These are phyloP conservation scores for Pisolithus albus DNA, from an alignment of 768 basidiomycete genomes.

Conservation along the genomic window DNA sequence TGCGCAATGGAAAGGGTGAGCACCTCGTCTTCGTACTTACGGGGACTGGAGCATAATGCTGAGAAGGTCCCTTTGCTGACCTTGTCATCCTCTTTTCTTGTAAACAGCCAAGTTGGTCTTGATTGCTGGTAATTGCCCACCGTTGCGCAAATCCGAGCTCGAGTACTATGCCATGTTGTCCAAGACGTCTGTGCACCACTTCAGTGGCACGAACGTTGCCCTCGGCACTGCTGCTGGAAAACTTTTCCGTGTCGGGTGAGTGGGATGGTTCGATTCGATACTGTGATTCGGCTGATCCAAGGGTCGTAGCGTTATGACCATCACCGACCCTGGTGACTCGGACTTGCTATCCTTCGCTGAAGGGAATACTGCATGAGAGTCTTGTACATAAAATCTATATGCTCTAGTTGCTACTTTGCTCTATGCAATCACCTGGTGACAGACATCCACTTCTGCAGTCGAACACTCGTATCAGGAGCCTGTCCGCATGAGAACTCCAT, in stretches of 20 bases:
- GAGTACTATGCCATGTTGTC: slow-evolving; percentile 99
- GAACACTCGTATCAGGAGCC: neutral
- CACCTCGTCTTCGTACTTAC: slow-evolving; percentile 38
- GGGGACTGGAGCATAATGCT: slow-evolving; percentile 98
- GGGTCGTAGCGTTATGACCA: slow-evolving; percentile 35
- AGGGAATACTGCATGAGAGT: slow-evolving; percentile 51
- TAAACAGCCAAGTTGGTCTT: slow-evolving; percentile 89
- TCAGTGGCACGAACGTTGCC: slow-evolving; percentile 94
- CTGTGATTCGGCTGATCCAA: slow-evolving; percentile 2
- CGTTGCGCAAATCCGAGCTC: slow-evolving; percentile 97
- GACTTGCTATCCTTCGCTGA: slow-evolving; percentile 88
- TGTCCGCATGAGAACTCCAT: neutral
- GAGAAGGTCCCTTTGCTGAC: slow-evolving; percentile 96
- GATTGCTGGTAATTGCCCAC: slow-evolving; percentile 98
- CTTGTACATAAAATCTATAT: neutral
- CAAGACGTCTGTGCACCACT: slow-evolving; percentile 98
- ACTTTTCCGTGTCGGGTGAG: slow-evolving; percentile 95
- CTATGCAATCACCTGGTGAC: neutral
- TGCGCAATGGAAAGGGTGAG: slow-evolving; percentile 97
- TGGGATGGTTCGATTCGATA: slow-evolving; percentile 2
- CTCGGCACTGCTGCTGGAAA: slow-evolving; percentile 99
- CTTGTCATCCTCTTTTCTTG: slow-evolving; percentile 11
- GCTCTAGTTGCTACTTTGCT: neutral
- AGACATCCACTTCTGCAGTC: neutral
- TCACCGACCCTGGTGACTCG: slow-evolving; percentile 93